phyloP scores from a whole-genome alignment of 768 basidiomycete species.

The Kwoniella pini region DNA sequence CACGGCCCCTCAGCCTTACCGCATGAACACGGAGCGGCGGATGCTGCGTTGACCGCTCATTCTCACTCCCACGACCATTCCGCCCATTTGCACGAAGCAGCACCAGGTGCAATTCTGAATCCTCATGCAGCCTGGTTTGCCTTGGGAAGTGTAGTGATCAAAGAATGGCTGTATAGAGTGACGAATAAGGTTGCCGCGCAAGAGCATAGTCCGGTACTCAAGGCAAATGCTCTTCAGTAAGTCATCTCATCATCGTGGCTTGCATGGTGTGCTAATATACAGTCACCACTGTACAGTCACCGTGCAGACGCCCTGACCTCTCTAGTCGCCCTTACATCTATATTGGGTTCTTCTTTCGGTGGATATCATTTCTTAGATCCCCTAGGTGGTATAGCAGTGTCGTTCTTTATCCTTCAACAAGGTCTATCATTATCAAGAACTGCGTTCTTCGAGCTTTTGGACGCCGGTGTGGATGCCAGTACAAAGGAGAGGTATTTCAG shows the following conservation, averaged over 20 bases:
- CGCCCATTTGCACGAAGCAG: conserved; percentile 34
- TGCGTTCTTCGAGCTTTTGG: conserved; percentile 78
- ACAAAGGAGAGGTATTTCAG: conserved; percentile 62
- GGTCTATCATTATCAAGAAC: conserved; percentile 67
- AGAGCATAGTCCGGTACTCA: conserved; percentile 84
- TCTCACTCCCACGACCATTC: conserved; percentile 48
- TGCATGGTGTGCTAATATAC: background rate
- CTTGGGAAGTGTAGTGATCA: conserved; percentile 70
- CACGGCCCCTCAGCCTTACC: conserved; percentile 59
- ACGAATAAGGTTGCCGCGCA: conserved; percentile 88
- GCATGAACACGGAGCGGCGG: conserved; percentile 57
- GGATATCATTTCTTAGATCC: conserved; percentile 86
- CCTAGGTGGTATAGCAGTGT: conserved; percentile 87
- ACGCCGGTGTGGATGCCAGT: conserved; percentile 69
- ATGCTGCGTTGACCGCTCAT: conserved; percentile 55
- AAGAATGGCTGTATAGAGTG: conserved; percentile 89
- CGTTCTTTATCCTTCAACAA: conserved; percentile 80
- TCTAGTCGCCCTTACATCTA: conserved; percentile 84
- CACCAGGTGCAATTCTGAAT: conserved; percentile 63
- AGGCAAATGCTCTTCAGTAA: conserved; percentile 89
- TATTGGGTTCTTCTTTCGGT: conserved; percentile 76
- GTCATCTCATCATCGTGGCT: conserved; percentile 13
- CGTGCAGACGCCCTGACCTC: conserved; percentile 96
- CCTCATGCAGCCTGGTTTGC: conserved; percentile 99
- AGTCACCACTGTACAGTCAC: conserved; percentile 58